Evolutionary conservation across 108 stramenopile genomes (phyloP).

Genomic region (Stephanodiscus triporus): DNA sequence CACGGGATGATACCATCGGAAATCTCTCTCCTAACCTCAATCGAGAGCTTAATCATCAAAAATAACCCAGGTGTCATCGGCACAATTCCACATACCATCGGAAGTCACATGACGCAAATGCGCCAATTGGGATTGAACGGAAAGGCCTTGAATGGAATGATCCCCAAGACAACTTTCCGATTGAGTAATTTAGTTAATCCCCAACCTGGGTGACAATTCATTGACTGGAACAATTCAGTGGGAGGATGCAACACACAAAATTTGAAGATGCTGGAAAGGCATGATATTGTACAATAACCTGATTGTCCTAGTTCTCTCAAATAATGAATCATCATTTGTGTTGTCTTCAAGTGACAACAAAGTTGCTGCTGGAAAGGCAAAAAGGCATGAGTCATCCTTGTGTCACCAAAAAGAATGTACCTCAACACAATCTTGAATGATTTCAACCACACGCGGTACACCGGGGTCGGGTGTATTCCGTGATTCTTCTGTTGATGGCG

Average conservation of each 20-base stretch:
- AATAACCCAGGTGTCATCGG: conserved; percentile 67
- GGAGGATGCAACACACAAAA: conserved; percentile 28
- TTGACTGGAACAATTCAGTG: conserved; percentile 39
- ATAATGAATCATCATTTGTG: too few species aligned
- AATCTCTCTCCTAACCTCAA: conserved; percentile 45
- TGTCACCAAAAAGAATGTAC: too few species aligned
- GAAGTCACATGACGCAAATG: conserved; percentile 49
- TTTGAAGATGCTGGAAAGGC: conserved; percentile 17
- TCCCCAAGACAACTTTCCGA: conserved; percentile 50
- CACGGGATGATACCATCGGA: conserved; percentile 44
- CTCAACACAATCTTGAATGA: too few species aligned
- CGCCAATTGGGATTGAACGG: conserved; percentile 71
- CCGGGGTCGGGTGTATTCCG: too few species aligned
- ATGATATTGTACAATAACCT: conserved; percentile 43
- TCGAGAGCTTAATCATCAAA: conserved; percentile 69
- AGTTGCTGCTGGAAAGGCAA: too few species aligned
- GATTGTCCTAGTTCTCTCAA: too few species aligned
- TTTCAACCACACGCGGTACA: too few species aligned
- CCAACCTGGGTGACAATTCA: conserved; percentile 34
- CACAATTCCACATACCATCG: conserved; percentile 64
- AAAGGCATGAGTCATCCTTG: too few species aligned
- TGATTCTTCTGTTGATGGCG: too few species aligned
- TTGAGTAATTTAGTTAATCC: conserved; percentile 32
- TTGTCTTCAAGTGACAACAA: too few species aligned
- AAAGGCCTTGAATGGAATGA: conserved; percentile 58